Evolutionary conservation across 805 yeast species (phyloP).

Genomic region (Henningerozyma blattae): DNA sequence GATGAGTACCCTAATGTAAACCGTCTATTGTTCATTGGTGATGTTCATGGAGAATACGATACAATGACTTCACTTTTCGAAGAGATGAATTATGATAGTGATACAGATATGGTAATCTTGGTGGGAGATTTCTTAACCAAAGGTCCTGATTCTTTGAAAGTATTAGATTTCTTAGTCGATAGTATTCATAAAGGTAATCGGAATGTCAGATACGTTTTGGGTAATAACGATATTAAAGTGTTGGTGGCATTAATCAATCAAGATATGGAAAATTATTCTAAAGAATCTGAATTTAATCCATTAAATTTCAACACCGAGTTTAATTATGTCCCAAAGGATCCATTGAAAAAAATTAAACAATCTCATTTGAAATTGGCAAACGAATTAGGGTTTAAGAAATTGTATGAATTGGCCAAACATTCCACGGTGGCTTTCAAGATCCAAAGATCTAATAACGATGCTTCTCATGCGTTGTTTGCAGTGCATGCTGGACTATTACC

Average conservation of each 20-base stretch:
- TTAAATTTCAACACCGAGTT: conserved; percentile 9
- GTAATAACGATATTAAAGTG: conserved; percentile 77
- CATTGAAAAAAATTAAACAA: conserved; percentile 8
- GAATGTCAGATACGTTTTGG: conserved; percentile 59
- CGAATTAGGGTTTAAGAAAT: conserved; percentile 11
- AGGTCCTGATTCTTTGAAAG: conserved; percentile 65
- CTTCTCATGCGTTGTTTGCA: conserved; percentile 35
- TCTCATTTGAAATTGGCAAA: conserved; percentile 12
- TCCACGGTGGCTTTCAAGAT: conserved; percentile 13
- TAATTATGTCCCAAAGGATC: conserved; percentile 8
- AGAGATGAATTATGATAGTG: conserved; percentile 29
- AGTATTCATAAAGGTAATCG: conserved; percentile 41
- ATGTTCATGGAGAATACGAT: conserved; percentile 69
- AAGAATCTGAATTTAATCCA: conserved; percentile 7
- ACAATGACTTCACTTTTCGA: conserved; percentile 42
- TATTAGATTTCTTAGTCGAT: conserved; percentile 38
- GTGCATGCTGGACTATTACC: conserved; percentile 80
- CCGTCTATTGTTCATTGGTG: conserved; percentile 66
- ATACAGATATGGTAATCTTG: conserved; percentile 35
- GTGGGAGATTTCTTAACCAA: conserved; percentile 81
- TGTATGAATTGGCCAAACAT: conserved; percentile 10
- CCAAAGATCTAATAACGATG: conserved; percentile 4
- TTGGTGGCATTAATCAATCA: conserved; percentile 34
- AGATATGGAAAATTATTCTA: not conserved
- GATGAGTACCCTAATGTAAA: conserved; percentile 9